Percentiles rank a stretch among this genome's conserved stretches.
phyloP scores from a whole-genome alignment of 805 yeast genomes.

The Yamadazyma insecticola region DNA sequence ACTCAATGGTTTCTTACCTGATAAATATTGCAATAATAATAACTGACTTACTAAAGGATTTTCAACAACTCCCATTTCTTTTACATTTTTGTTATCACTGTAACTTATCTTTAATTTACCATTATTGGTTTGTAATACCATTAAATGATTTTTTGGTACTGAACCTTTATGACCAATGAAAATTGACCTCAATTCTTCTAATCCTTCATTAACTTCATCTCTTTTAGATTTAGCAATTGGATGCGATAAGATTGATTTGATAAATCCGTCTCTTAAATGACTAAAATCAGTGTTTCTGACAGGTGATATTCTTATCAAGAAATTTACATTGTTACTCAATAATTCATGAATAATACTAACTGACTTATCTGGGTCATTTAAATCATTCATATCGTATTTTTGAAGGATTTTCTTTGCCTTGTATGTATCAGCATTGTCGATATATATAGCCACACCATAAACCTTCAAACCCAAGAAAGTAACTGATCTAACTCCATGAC shows the following conservation, averaged over 20 bases:
- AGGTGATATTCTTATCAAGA: slow-evolving; percentile 77
- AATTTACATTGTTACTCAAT: slow-evolving; percentile 55
- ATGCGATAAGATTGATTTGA: slow-evolving; percentile 71
- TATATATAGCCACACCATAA: slow-evolving; percentile 80
- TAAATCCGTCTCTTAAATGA: slow-evolving; percentile 85
- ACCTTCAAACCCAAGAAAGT: slow-evolving; percentile 81
- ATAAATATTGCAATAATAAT: slow-evolving; percentile 71
- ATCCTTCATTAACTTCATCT: slow-evolving; percentile 47
- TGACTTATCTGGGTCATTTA: slow-evolving; percentile 47
- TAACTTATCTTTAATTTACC: slow-evolving; percentile 23
- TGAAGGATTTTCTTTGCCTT: slow-evolving; percentile 32
- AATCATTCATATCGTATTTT: slow-evolving; percentile 15
- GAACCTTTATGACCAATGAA: slow-evolving; percentile 61
- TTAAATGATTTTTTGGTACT: slow-evolving; percentile 68
- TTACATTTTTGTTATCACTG: slow-evolving; percentile 20
- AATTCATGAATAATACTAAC: slow-evolving; percentile 51
- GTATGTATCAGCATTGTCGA: slow-evolving; percentile 55
- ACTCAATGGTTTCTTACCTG: slow-evolving; percentile 64
- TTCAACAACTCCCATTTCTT: slow-evolving; percentile 52
- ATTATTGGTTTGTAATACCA: slow-evolving; percentile 51
- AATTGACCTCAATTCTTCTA: slow-evolving; percentile 59
- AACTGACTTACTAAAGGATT: slow-evolving; percentile 61
- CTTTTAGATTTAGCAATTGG: slow-evolving; percentile 43
- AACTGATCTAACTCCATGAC: slow-evolving; percentile 78
- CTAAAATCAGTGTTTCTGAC: slow-evolving; percentile 86